These are phyloP conservation scores for Pleurotus djamor DNA, from an alignment of 768 basidiomycete species.

Conservation along the genomic window DNA sequence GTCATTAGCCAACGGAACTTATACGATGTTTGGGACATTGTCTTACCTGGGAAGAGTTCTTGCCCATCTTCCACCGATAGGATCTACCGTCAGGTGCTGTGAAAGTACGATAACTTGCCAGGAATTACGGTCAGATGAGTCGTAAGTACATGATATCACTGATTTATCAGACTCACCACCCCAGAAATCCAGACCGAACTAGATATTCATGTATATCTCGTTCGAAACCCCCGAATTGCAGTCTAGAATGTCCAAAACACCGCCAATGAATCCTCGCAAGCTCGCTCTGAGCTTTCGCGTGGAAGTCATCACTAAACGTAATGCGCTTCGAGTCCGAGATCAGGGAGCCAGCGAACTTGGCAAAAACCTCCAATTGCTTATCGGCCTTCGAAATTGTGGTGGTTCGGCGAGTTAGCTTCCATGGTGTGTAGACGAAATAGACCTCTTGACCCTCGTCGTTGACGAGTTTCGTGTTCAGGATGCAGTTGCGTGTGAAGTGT, in stretches of 20 bases:
- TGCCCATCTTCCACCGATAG: conserved; percentile 19
- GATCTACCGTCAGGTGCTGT: conserved; percentile 21
- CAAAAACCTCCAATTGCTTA: conserved; percentile 6
- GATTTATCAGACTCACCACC: conserved; percentile 11
- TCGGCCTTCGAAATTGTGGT: conserved; percentile 7
- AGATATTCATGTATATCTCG: conserved; percentile 22
- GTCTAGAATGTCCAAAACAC: conserved; percentile 20
- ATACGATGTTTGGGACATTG: not conserved
- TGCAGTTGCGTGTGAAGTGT: conserved; percentile 15
- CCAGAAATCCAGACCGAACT: conserved; percentile 16
- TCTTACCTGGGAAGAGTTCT: not conserved
- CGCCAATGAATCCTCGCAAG: conserved; percentile 34
- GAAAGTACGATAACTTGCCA: conserved; percentile 16
- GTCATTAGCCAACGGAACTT: not conserved
- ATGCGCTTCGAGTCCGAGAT: conserved; percentile 5
- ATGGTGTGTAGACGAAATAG: conserved; percentile 17
- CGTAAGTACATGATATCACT: conserved; percentile 11
- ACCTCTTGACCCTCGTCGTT: conserved; percentile 17
- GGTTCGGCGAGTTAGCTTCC: conserved; percentile 15
- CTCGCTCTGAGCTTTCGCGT: conserved; percentile 15
- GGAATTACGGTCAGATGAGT: not conserved
- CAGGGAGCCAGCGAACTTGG: not conserved
- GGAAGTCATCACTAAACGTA: not conserved
- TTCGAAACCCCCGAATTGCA: conserved; percentile 24
- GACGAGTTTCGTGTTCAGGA: conserved; percentile 17